Evolutionary conservation across 2,329 filamentous ascomycete species (phyloP).

Genomic region (Sarocladiaceae sp.): DNA sequence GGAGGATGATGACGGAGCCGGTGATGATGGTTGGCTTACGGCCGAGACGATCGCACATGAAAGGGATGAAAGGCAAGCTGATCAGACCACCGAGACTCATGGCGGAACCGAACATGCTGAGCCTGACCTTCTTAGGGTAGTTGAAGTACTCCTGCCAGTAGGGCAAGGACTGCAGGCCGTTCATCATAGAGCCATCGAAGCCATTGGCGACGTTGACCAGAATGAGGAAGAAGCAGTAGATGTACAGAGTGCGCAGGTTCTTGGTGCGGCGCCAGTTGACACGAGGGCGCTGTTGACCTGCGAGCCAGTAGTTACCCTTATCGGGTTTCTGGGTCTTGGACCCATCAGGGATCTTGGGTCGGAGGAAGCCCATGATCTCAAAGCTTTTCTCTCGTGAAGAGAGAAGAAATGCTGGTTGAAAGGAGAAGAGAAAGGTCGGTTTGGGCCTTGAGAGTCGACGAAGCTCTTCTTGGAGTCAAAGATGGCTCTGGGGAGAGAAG

Average conservation of each 20-base stretch:
- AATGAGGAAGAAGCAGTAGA: slow-evolving; percentile 25
- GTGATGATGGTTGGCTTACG: slow-evolving; percentile 25
- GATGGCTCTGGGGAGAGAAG: neutral
- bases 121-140: slow-evolving; percentile 19
- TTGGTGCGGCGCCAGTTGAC: slow-evolving; percentile 23
- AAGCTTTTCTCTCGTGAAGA: slow-evolving; percentile 1
- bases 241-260: slow-evolving; percentile 24
- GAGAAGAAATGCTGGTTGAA: neutral
- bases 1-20: slow-evolving; percentile 11
- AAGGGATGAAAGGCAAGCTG: slow-evolving; percentile 22
- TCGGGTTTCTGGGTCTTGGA: slow-evolving; percentile 11
- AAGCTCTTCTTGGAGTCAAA: too few species aligned
- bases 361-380: too few species aligned
- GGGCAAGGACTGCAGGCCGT: slow-evolving; percentile 26
- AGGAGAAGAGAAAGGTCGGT: neutral
- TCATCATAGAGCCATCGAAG: slow-evolving; percentile 34
- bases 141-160: slow-evolving; percentile 32
- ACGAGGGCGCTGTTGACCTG: slow-evolving; percentile 20
- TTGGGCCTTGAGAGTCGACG: neutral
- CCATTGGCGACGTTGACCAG: slow-evolving; percentile 28
- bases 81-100: slow-evolving; percentile 26
- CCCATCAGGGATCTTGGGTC: neutral
- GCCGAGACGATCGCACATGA: slow-evolving; percentile 25
- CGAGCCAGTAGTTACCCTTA: slow-evolving; percentile 17
- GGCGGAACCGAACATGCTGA: slow-evolving; percentile 24